Evolutionary conservation across 306 rosid genomes (phyloP), one percentile per base, ranked within the genome.

Genomic region (Fragaria nilgerrensis): DNA sequence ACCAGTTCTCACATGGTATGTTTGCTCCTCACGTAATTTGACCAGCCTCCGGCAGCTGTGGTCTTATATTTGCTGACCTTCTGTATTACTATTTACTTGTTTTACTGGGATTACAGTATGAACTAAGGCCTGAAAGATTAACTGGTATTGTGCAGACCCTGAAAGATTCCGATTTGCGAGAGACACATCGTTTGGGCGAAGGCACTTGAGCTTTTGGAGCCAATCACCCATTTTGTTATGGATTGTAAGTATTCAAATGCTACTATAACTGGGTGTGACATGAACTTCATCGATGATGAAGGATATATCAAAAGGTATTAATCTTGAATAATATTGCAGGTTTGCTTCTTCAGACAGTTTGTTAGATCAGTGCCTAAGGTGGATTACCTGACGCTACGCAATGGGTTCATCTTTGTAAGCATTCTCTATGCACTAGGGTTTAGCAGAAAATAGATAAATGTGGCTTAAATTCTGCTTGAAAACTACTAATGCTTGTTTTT

Each of bases 131-230:
- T 23, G 17, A 12, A 61, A 17, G 36, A 4, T 32, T 41, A 41
- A 7, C 44, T 58, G 62, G 5, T 71, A 47, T 63, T 1, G 59
- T 82, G 76, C 81, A 94, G 98, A 94, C 82, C 97, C 98, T 1
- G 93, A 94, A 32, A 72, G 94, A 70, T 91, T 94, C 73, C 86
- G 97, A 76, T 90, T 94, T 84, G 90, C 97, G 0, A 92, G 89
- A 72, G 94, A 94, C 27, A 94, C 98, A 0, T 86, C 98, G 1
- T 94, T 94, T 82, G 98, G 98, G 41, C 86, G 93, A 79, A 90
- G 98, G 52, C 98, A 94, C 56, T 83, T 94, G 84, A 89, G 81
- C 74, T 86, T 71, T 23, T 94, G 98, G 96, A 90, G 96, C 43
- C 76, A 77, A 49, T 84, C 72, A 23, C 87, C 96, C 63, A 4